Conservation (phyloP, 2,329 filamentous ascomycete species). For the Blastomyces percursus region DNA sequence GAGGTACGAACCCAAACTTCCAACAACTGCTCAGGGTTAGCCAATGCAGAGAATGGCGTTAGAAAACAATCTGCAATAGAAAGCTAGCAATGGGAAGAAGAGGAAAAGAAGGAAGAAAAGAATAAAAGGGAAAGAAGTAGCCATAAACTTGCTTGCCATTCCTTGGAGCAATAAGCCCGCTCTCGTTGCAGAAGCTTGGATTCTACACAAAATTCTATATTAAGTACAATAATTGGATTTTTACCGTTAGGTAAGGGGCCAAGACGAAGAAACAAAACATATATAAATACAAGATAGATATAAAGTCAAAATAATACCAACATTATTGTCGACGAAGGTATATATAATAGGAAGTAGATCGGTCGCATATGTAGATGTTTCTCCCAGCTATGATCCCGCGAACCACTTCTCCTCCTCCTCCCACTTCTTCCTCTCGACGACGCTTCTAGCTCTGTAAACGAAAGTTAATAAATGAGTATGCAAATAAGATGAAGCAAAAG, state of each 20-base stretch:
- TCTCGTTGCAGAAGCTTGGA: not conserved
- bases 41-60: too few relatives aligned
- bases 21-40: too few relatives aligned
- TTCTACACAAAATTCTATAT: not conserved
- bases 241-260: too few relatives aligned
- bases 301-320: not conserved
- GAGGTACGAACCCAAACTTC: too few relatives aligned
- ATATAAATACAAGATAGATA: not conserved
- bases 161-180: too few relatives aligned
- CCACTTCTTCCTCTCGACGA: conserved; percentile 49
- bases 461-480: conserved; percentile 1
- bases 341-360: not conserved
- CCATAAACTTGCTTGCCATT: too few relatives aligned
- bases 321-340: not conserved
- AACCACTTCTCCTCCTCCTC: conserved; percentile 49
- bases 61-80: too few relatives aligned
- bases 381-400: conserved; percentile 34
- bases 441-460: conserved; percentile 38
- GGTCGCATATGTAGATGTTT: not conserved
- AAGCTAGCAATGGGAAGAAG: too few relatives aligned
- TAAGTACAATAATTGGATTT: not conserved
- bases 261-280: not conserved
- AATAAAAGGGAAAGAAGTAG: too few relatives aligned
- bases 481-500: not conserved
- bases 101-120: not conserved